phyloP scores from a whole-genome alignment of 768 basidiomycete genomes.

The Termitomyces sp. region DNA sequence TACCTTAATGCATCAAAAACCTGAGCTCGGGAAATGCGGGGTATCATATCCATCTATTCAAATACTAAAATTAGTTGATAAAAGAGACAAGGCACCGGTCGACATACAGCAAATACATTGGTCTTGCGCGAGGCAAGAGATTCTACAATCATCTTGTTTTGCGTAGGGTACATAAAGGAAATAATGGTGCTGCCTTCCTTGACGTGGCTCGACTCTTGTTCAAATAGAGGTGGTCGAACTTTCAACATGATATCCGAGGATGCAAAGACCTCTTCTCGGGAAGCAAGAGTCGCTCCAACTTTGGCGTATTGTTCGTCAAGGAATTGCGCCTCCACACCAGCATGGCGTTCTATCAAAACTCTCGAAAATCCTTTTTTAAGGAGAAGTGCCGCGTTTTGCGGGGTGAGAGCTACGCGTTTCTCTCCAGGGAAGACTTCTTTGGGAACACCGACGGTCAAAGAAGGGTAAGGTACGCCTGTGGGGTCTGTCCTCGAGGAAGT shows the following conservation, averaged over 20 bases:
- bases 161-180: conserved; percentile 80
- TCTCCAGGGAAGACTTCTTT: conserved; percentile 76
- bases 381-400: conserved; percentile 69
- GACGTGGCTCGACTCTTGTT: conserved; percentile 57
- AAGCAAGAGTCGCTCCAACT: conserved; percentile 78
- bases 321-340: conserved; percentile 75
- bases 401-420: conserved; percentile 77
- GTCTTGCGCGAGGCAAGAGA: conserved; percentile 61
- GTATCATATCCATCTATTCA: conserved; percentile 79
- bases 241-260: conserved; percentile 79
- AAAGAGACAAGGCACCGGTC: background rate
- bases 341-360: conserved; percentile 70
- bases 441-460: conserved; percentile 73
- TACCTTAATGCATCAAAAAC: conserved; percentile 87
- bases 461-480: conserved; percentile 59
- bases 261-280: conserved; percentile 64
- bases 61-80: conserved; percentile 12
- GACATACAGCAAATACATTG: conserved; percentile 65
- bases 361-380: conserved; percentile 79
- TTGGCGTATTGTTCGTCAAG: conserved; percentile 74
- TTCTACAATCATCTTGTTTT: conserved; percentile 76
- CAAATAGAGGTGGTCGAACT: conserved; percentile 72
- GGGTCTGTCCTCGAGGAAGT: conserved; percentile 25
- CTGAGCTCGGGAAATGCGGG: conserved; percentile 86
- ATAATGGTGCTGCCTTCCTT: conserved; percentile 78